Conservation (phyloP, 2,329 filamentous ascomycete species). For the Fusarium foetens region DNA sequence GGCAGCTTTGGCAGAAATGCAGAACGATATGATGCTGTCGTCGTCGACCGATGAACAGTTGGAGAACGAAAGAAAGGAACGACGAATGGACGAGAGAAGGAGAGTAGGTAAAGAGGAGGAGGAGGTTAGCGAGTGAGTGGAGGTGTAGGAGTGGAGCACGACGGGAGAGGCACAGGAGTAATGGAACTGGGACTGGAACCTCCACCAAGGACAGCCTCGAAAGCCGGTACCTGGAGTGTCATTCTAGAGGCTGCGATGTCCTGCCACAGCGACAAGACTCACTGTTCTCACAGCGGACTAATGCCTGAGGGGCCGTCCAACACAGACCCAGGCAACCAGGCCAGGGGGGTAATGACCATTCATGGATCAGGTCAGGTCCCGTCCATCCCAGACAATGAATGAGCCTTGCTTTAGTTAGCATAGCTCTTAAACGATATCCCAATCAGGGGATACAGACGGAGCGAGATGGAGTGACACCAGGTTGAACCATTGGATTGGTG, state of each 20-base stretch:
- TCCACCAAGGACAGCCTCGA: constrained; percentile 26
- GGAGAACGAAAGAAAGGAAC: constrained; percentile 44
- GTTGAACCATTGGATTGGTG: constrained; percentile 30
- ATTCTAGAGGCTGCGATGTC: constrained; percentile 9
- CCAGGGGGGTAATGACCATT: constrained; percentile 2
- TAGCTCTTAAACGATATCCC: constrained; percentile 24
- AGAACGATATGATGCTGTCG: constrained; percentile 35
- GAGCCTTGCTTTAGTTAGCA: constrained; percentile 19
- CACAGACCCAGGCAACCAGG: background rate
- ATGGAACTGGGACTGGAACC: background rate
- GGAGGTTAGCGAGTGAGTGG: constrained; percentile 26
- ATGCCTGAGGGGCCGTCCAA: constrained; percentile 18
- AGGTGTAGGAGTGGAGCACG: constrained; percentile 27
- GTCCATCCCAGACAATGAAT: constrained; percentile 34
- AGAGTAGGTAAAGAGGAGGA: constrained; percentile 43
- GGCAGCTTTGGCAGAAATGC: constrained; percentile 50
- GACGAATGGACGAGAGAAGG: constrained; percentile 48
- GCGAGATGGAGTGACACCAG: constrained; percentile 34
- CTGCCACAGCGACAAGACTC: constrained; percentile 10
- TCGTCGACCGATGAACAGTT: constrained; percentile 51
- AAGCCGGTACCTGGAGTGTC: constrained; percentile 6
- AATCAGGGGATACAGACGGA: constrained; percentile 31
- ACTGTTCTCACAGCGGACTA: constrained; percentile 8
- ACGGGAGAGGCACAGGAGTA: constrained; percentile 38
- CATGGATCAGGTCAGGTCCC: constrained; percentile 22